Evolutionary conservation across 768 basidiomycete genomes (phyloP).

Genomic region (Suillus spraguei): DNA sequence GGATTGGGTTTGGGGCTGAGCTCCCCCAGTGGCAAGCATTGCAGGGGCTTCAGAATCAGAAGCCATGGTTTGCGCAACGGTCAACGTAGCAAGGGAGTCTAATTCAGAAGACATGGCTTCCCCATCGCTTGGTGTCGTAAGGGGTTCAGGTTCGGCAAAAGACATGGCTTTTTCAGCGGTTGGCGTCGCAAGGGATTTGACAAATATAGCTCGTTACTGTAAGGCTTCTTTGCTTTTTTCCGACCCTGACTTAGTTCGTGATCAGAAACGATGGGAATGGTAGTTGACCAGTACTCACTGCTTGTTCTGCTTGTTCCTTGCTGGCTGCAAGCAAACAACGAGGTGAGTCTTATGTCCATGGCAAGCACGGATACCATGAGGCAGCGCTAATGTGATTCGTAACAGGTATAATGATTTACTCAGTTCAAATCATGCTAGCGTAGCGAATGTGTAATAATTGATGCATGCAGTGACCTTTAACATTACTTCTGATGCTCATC

Average conservation of each 20-base stretch:
- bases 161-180: neutral
- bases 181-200: neutral
- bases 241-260: neutral
- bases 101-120: neutral
- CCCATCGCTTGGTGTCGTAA: too few species aligned
- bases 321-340: neutral
- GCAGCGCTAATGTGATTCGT: neutral
- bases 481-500: neutral
- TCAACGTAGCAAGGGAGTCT: neutral
- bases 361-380: neutral
- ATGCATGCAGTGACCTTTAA: neutral
- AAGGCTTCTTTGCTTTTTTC: neutral
- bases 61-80: neutral
- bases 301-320: neutral
- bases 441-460: too few species aligned
- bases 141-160: neutral
- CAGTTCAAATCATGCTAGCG: too few species aligned
- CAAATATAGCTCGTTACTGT: neutral
- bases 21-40: neutral
- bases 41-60: neutral
- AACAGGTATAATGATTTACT: too few species aligned
- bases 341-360: neutral
- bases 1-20: neutral
- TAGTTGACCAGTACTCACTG: neutral
- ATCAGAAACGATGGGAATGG: neutral